These are phyloP conservation scores for Saccharomyces pastorianus DNA, from an alignment of 1,139 yeast species.

Conservation along the genomic window DNA sequence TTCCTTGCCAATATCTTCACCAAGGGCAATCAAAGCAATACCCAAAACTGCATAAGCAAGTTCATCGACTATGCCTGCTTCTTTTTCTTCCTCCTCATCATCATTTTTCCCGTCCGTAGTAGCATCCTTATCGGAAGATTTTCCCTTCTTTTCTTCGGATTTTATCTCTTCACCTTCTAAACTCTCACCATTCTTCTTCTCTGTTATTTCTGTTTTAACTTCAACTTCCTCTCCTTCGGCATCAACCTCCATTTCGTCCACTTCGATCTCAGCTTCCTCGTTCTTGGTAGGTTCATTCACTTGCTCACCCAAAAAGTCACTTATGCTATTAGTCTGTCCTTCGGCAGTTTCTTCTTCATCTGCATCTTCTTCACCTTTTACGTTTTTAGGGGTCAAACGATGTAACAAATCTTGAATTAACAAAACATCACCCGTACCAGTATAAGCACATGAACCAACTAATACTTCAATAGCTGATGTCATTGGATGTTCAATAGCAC, in stretches of 20 bases:
- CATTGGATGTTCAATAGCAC: slow-evolving; percentile 93
- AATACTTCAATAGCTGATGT: slow-evolving; percentile 82
- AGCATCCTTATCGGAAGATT: slow-evolving; percentile 11
- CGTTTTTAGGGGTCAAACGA: slow-evolving; percentile 64
- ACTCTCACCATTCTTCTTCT: slow-evolving; percentile 20
- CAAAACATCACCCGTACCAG: slow-evolving; percentile 96
- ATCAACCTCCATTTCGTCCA: slow-evolving; percentile 22
- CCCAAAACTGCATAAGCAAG: slow-evolving; percentile 90
- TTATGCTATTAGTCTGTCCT: slow-evolving; percentile 29
- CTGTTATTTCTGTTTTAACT: slow-evolving; percentile 15
- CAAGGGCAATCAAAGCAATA: slow-evolving; percentile 90
- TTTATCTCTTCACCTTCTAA: slow-evolving; percentile 21
- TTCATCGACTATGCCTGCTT: slow-evolving; percentile 39
- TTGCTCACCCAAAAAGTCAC: slow-evolving; percentile 22
- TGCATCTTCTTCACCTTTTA: slow-evolving; percentile 38
- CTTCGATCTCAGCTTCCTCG: slow-evolving; percentile 21
- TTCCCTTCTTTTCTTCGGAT: slow-evolving; percentile 20
- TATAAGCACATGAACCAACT: slow-evolving; percentile 89
- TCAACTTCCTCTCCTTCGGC: slow-evolving; percentile 15
- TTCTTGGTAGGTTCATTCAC: slow-evolving; percentile 16
- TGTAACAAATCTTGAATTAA: slow-evolving; percentile 88
- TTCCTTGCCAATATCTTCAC: slow-evolving; percentile 96
- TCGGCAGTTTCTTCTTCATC: slow-evolving; percentile 43
- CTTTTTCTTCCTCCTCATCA: slow-evolving; percentile 37
- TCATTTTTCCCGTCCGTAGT: slow-evolving; percentile 30